Percentiles rank a stretch among this genome's conserved stretches.
These are phyloP conservation scores for Zea mays DNA, from an alignment of 176 grass and related monocot species.

Conservation along the genomic window Zm-B73-REFERENCE-NAM-5.0 NC_050100.1:169111001-169111500, in stretches of 20 bases:
- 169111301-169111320: neutral
- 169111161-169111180: neutral
- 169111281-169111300: neutral
- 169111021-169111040: conserved; percentile 25
- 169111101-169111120: conserved; percentile 30
- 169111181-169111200: conserved; percentile 8
- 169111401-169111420: conserved; percentile 2
- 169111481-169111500: conserved; percentile 8
- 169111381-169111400: conserved; percentile 4
- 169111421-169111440: conserved; percentile 1
- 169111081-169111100: conserved; percentile 57
- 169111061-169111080: conserved; percentile 57
- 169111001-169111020: neutral
- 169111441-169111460: conserved; percentile 5
- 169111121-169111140: neutral
- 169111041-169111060: conserved; percentile 64
- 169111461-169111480: neutral
- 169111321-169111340: neutral
- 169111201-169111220: conserved; percentile 4
- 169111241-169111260: neutral
- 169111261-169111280: neutral
- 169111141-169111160: neutral
- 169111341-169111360: neutral
- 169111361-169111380: conserved; percentile 6
- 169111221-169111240: neutral